These are phyloP conservation scores for Mentha longifolia DNA, from an alignment of 257 asterid genomes.

Conservation along the genomic window DNA sequence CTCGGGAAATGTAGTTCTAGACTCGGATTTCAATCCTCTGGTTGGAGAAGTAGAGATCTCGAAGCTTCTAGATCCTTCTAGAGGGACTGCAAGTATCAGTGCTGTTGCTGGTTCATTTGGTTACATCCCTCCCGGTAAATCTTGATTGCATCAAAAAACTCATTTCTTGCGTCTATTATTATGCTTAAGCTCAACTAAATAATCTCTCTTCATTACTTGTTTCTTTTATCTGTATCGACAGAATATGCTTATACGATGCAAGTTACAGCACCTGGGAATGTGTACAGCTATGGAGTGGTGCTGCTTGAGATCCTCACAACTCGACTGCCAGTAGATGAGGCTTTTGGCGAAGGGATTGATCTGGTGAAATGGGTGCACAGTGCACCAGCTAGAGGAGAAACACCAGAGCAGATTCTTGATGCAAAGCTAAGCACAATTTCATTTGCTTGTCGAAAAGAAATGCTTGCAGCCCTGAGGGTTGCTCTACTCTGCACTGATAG, in stretches of 20 bases:
- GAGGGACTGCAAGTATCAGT: conserved; percentile 97
- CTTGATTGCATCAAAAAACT: not conserved
- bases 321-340: conserved; percentile 85
- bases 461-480: conserved; percentile 85
- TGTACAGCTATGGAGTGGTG: conserved; percentile 93
- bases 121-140: conserved; percentile 93
- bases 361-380: conserved; percentile 97
- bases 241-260: conserved; percentile 99
- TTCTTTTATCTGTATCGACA: conserved; percentile 30
- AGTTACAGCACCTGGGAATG: conserved; percentile 98
- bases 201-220: not conserved
- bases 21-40: conserved; percentile 71
- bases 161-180: not conserved
- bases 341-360: conserved; percentile 94
- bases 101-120: conserved; percentile 99
- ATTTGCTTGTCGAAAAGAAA: conserved; percentile 91
- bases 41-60: conserved; percentile 95
- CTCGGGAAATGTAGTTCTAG: conserved; percentile 82
- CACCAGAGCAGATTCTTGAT: conserved; percentile 98
- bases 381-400: conserved; percentile 88
- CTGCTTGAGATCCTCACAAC: conserved; percentile 92
- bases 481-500: conserved; percentile 84
- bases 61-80: conserved; percentile 88
- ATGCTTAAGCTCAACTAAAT: not conserved
- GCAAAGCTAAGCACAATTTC: conserved; percentile 86